These are phyloP conservation scores for Chrysopogon serrulatus DNA, from an alignment of 176 grass and related monocot genomes.

Conservation along the genomic window DNA sequence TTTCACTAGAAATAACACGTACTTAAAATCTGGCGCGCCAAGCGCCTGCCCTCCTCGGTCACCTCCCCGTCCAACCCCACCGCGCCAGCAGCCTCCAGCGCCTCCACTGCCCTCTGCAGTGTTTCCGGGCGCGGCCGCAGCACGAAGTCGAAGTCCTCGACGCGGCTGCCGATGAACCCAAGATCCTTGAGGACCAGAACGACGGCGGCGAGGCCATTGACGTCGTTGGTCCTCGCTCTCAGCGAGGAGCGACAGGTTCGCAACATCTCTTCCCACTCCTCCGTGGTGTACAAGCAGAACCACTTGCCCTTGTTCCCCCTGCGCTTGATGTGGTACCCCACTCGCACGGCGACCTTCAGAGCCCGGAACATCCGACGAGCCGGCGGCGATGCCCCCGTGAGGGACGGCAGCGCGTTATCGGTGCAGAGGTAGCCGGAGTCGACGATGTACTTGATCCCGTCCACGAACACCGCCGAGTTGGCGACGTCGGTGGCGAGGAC, in stretches of 20 bases:
- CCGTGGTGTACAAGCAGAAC: not conserved
- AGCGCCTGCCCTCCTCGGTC: not conserved
- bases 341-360: not conserved
- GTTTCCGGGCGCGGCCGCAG: not conserved
- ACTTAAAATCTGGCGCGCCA: not conserved
- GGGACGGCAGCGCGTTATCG: not conserved
- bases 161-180: not conserved
- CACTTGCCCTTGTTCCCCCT: not conserved
- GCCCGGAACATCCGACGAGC: not conserved
- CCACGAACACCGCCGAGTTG: not conserved
- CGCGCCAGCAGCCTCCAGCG: not conserved
- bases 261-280: not conserved
- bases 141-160: not conserved
- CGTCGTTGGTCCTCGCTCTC: not conserved
- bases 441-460: not conserved
- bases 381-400: not conserved
- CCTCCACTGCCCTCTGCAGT: not conserved
- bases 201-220: not conserved
- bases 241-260: not conserved
- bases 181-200: not conserved
- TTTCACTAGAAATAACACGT: not conserved
- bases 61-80: not conserved
- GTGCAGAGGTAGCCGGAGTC: not conserved
- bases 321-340: not conserved
- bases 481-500: not conserved